A percentile compares a stretch with the other conserved stretches of the same genome.
Evolutionary conservation across 805 yeast genomes (phyloP).

Genomic region (Suhomyces sp.): DNA sequence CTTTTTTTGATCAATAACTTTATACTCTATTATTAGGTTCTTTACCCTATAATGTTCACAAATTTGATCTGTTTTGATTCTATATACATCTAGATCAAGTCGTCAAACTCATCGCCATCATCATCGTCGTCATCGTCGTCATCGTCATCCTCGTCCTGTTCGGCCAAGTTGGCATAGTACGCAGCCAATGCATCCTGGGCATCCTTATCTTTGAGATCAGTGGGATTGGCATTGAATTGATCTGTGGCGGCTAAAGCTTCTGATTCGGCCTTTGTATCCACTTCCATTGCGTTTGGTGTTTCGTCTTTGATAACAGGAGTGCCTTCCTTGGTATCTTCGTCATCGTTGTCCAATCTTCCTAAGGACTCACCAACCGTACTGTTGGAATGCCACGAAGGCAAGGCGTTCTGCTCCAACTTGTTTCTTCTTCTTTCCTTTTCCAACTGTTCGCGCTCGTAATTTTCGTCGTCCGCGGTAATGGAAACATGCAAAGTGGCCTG

Average conservation of each 20-base stretch:
- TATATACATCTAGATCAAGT: slow-evolving; percentile 3
- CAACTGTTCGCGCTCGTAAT: slow-evolving; percentile 60
- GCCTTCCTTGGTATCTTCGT: slow-evolving; percentile 24
- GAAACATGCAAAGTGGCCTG: slow-evolving; percentile 89
- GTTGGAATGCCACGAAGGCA: slow-evolving; percentile 94
- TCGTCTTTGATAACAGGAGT: slow-evolving; percentile 13
- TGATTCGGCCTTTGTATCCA: slow-evolving; percentile 8
- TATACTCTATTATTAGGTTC: no score
- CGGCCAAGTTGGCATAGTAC: slow-evolving; percentile 74
- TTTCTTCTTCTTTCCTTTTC: slow-evolving; percentile 67
- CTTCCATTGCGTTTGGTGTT: slow-evolving; percentile 2
- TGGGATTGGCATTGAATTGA: background rate
- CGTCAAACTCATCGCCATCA: slow-evolving; percentile 30
- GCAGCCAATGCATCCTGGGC: slow-evolving; percentile 65
- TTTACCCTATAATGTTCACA: no score
- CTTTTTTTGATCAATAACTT: no score
- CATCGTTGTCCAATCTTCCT: slow-evolving; percentile 55
- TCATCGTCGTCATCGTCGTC: slow-evolving; percentile 54
- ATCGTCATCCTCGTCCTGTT: slow-evolving; percentile 61
- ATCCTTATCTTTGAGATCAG: slow-evolving; percentile 50
- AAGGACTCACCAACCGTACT: slow-evolving; percentile 78
- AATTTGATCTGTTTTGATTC: background rate
- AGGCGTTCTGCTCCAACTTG: slow-evolving; percentile 82
- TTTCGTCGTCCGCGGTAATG: slow-evolving; percentile 84
- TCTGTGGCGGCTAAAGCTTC: background rate